Base-by-base conservation (phyloP, 176 grass and related monocot genomes). In the Microstegium vimineum region DNA sequence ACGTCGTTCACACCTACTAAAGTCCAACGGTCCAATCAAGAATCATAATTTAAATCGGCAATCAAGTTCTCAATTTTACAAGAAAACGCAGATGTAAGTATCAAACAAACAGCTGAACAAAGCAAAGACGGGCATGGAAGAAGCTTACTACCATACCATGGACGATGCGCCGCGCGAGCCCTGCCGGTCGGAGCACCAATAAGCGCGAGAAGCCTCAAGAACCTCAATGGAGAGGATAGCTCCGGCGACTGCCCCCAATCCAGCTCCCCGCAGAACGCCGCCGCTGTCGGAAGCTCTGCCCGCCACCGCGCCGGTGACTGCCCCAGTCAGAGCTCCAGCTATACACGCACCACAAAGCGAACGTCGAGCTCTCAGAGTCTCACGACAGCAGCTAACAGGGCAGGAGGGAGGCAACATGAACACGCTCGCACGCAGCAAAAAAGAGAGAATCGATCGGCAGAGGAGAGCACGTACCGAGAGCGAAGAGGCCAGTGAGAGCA, bases 291-390 rank as follows among this genome's bases (percentile, higher is more conserved):
- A 93, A 25, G 91, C 85, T 68, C 91, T 83, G n/a, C 91, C 87
- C 30, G 87, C 91, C 68, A 93, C 70, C 9, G 87, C 91, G 62
- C 91, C 87, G 41, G 91, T 93, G 52, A 93, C 81, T 15, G 84
- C 91, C 46, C 91, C 87, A 46, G 91, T 90, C 77, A 93, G 74
- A 45, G 91, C 91, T 25, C 91, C 91, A 79, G 91, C 91, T 93
- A 52, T 17, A 63, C 46, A 17, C 22, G 60, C 49, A 85, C 26
- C 56, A 78, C 9, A 54, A 75, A 42, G 68, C 49, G 54, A 71
- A 52, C 75, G 20, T 76, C 42, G 34, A 81, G 63, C 45, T 82
- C 27, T 82, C 33, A 69, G 35, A n/a, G n/a, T n/a, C n/a, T n/a
- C n/a, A n/a, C n/a, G 66, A 22, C 32, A 25, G n/a, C n/a, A n/a